These are phyloP conservation scores for Ogataea chonburiensis DNA, from an alignment of 805 yeast genomes.

Conservation along the genomic window DNA sequence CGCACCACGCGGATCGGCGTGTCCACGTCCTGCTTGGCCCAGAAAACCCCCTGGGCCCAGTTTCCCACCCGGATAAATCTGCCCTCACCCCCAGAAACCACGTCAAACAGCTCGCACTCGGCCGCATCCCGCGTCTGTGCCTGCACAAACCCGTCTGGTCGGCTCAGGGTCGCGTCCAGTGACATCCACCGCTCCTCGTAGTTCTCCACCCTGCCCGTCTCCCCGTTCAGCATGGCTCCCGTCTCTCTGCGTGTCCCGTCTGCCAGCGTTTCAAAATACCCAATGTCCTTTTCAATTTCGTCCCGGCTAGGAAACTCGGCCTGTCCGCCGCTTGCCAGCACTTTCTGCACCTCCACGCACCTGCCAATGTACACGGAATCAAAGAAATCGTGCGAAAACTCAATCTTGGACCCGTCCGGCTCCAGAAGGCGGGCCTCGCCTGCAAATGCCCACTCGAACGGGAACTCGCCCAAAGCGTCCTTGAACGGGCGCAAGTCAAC, in stretches of 20 bases:
- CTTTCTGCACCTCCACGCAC: constrained; percentile 8
- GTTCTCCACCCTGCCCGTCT: constrained; percentile 39
- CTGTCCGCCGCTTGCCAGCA: constrained; percentile 4
- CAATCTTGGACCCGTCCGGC: constrained; percentile 32
- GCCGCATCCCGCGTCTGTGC: constrained; percentile 8
- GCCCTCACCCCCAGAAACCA: constrained; percentile 36
- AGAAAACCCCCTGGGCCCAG: constrained; percentile 52
- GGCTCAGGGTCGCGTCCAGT: constrained; percentile 38
- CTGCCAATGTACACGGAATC: constrained; percentile 40
- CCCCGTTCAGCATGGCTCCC: constrained; percentile 49
- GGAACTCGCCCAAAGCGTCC: constrained; percentile 36
- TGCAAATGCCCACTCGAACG: constrained; percentile 59
- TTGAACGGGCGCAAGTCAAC: constrained; percentile 46
- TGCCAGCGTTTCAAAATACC: constrained; percentile 41
- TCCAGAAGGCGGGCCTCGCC: constrained; percentile 44
- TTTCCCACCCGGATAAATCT: constrained; percentile 46
- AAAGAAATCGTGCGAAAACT: constrained; percentile 42
- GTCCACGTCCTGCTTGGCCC: constrained; percentile 29
- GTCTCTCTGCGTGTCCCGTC: constrained; percentile 47
- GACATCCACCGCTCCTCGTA: constrained; percentile 58
- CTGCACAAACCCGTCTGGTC: constrained; percentile 28
- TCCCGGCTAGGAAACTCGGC: constrained; percentile 17
- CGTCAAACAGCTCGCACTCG: constrained; percentile 25
- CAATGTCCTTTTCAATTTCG: constrained; percentile 41
- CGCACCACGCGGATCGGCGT: constrained; percentile 27